A percentile compares a stretch with the other conserved stretches of the same genome.
Evolutionary conservation across 352 stramenopile species (phyloP).

Genomic region (Phytophthora megakarya): DNA sequence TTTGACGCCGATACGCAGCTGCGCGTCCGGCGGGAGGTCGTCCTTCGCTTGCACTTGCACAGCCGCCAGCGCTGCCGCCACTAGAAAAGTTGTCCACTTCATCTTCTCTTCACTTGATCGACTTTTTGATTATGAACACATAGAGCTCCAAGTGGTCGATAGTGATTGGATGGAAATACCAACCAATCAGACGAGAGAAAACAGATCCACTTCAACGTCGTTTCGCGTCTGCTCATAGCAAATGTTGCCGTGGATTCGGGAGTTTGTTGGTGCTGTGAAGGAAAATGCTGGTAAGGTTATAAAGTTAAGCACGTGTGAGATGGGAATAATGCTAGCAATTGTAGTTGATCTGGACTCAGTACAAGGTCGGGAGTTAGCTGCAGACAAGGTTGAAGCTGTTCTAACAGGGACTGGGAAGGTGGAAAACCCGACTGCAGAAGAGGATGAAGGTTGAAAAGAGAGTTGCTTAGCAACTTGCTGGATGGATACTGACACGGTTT

Average conservation of each 20-base stretch:
- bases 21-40: conserved; percentile 64
- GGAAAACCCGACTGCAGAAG: conserved; percentile 6
- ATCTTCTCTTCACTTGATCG: conserved; percentile 34
- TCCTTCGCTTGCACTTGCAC: conserved; percentile 68
- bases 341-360: conserved; percentile 27
- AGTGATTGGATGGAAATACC: too few relatives aligned
- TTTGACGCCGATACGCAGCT: conserved; percentile 83
- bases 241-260: conserved; percentile 45
- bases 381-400: conserved; percentile 15
- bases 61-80: conserved; percentile 40
- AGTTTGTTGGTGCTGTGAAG: conserved; percentile 42
- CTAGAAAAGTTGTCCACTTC: conserved; percentile 59
- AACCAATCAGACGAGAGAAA: conserved; percentile 39
- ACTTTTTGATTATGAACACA: conserved; percentile 24
- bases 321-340: neutral
- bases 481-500: neutral
- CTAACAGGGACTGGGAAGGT: conserved; percentile 11
- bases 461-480: neutral
- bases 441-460: conserved; percentile 37
- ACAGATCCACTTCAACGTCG: conserved; percentile 35
- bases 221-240: conserved; percentile 23
- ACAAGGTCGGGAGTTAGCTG: conserved; percentile 22
- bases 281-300: conserved; percentile 26
- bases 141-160: conserved; percentile 35
- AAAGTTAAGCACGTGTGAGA: too few relatives aligned